phyloP scores from a whole-genome alignment of 2,329 filamentous ascomycete species.

The Xylaria sp. region DNA sequence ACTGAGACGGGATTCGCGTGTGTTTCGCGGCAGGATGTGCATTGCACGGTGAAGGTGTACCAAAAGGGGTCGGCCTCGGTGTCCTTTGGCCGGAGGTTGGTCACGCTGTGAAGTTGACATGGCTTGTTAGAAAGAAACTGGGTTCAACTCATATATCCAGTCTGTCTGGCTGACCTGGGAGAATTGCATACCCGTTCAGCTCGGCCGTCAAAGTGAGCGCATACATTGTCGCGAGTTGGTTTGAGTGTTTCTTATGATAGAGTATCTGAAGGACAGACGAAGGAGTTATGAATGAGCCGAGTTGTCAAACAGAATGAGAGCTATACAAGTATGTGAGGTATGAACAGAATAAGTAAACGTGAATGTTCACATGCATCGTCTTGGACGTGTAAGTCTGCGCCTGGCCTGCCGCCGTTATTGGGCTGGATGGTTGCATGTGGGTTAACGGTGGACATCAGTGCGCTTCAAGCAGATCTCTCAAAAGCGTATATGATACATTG shows the following conservation, averaged over 20 bases:
- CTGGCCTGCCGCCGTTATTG: no score
- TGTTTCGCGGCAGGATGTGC: constrained; percentile 90
- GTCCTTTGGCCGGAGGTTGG: constrained; percentile 80
- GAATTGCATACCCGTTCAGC: constrained; percentile 54
- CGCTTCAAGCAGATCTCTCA: no score
- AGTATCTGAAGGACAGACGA: background rate
- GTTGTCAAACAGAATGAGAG: background rate
- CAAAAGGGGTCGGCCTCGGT: constrained; percentile 78
- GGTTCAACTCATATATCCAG: background rate
- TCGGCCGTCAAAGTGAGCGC: constrained; percentile 63
- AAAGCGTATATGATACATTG: no score
- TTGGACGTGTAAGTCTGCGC: background rate
- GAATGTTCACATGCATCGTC: background rate
- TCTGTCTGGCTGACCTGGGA: no score
- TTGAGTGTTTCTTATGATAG: background rate
- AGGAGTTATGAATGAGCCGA: background rate
- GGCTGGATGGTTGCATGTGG: no score
- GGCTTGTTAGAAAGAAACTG: constrained; percentile 5
- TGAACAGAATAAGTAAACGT: no score
- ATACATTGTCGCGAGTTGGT: constrained; percentile 47
- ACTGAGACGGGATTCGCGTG: constrained; percentile 84
- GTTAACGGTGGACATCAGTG: no score
- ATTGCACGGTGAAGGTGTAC: constrained; percentile 98
- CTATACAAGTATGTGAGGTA: no score
- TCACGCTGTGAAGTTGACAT: constrained; percentile 58